Conservation (phyloP, 2,329 filamentous ascomycete species). For the Zymoseptoria pseudotritici region DNA sequence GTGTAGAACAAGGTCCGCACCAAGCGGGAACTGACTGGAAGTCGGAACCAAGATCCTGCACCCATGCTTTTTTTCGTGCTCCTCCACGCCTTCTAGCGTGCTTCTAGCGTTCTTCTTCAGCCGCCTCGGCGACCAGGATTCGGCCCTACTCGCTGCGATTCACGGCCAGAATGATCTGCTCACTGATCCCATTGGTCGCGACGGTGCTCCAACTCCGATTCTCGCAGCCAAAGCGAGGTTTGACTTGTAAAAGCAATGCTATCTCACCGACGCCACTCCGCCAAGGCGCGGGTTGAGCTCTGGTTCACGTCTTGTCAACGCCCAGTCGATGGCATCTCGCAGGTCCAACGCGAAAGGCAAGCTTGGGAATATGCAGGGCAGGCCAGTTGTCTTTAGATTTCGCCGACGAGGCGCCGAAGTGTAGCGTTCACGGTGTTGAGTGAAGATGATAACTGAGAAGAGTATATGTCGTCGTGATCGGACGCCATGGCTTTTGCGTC, state of each 20-base stretch:
- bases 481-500: not conserved
- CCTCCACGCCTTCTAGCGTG: not conserved
- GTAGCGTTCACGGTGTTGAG: not conserved
- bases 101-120: not conserved
- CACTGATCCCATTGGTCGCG: not conserved
- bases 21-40: not conserved
- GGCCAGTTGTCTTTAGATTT: not conserved
- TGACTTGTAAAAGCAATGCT: not conserved
- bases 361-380: not conserved
- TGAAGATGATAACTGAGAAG: not conserved
- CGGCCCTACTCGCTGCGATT: not conserved
- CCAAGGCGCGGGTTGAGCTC: not conserved
- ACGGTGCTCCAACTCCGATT: not conserved
- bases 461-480: not conserved
- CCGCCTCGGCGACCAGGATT: not conserved
- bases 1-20: not conserved
- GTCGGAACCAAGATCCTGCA: not conserved
- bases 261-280: not conserved
- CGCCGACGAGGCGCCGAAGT: not conserved
- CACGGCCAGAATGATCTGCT: not conserved
- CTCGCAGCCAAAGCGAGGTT: not conserved
- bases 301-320: not conserved
- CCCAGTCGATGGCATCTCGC: too few species aligned
- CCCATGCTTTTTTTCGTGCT: not conserved
- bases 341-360: too few species aligned